Evolutionary conservation across 225 moss, liverwort and hornwort species (phyloP), one percentile per base, ranked within the genome.

Genomic region (Pseudisothecium myosuroides): DNA sequence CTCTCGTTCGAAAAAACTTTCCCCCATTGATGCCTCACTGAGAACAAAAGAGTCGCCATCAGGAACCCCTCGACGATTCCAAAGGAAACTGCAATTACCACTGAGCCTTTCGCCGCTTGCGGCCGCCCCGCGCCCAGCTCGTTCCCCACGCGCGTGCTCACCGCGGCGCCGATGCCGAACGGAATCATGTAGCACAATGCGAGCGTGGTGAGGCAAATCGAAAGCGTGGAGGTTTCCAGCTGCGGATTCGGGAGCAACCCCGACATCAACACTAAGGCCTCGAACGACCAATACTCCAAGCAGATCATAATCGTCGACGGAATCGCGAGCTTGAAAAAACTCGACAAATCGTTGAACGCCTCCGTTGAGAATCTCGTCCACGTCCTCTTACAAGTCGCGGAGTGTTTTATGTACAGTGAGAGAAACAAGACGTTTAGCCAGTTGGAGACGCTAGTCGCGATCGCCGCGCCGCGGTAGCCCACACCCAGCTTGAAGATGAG

Each of bases 251-350:
- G 91, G 65, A 98, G 90, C 24, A 96, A 91, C 14, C 98, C 98
- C 1, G 98, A 94, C 3, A 96, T 22, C 23, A 98, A 83, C 14
- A 98, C 94, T 23, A 96, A 60, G 12, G 67, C 47, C 37, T 96
- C 96, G 85, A 96, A 98, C 59, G 94, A 94, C 96, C 98, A 98
- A 34, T 88, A 93, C 83, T 96, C 96, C 89, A 96, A 90, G 88
- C 97, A 97, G 59, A 97, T 87, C 97, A 98, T 98, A 41, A 95
- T 71, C 4, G 96, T 87, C 17, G 98, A 95, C 5, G 98, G 96
- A 59, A 98, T 80, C 36, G 95, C 98, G 58, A 97, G 93, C 83
- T 85, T 93, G 83, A 98, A 91, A 74, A 95, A 98, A 22, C 49
- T 32, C 10, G 88, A 37, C 11, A 96, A 79, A 17, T 94, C 97